Conservation (phyloP, 495 filamentous ascomycete genomes). For the Lentithecium fluviatile region DNA sequence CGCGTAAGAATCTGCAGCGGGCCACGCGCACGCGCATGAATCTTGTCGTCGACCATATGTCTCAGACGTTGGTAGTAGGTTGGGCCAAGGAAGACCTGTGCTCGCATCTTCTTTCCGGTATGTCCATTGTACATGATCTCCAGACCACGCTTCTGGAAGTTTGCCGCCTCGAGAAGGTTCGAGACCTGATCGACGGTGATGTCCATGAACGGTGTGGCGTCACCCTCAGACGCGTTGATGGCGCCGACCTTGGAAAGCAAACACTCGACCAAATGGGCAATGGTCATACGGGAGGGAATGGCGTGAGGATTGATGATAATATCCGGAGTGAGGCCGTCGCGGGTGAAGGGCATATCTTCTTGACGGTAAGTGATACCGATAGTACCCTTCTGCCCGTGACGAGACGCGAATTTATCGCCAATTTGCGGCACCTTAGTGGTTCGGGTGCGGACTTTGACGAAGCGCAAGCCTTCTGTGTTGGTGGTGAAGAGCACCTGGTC, state of each 20-base stretch:
- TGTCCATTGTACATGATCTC: slow-evolving; percentile 99
- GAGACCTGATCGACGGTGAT: slow-evolving; percentile 96
- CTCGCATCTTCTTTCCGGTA: slow-evolving; percentile 86
- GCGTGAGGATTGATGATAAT: slow-evolving; percentile 99
- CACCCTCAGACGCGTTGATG: slow-evolving; percentile 87
- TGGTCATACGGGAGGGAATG: slow-evolving; percentile 99
- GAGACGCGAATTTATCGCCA: slow-evolving; percentile 98
- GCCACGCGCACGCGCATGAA: slow-evolving; percentile 92
- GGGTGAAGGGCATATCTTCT: slow-evolving; percentile 98
- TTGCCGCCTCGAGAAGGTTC: slow-evolving; percentile 79
- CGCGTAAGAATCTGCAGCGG: slow-evolving; percentile 96
- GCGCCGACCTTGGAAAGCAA: slow-evolving; percentile 92
- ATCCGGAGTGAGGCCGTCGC: slow-evolving; percentile 87
- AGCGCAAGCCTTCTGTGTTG: slow-evolving; percentile 83
- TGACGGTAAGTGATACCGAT: slow-evolving; percentile 97
- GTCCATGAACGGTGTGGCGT: slow-evolving; percentile 97
- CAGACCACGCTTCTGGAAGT: slow-evolving; percentile 95
- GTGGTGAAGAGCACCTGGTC: slow-evolving; percentile 91
- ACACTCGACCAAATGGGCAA: slow-evolving; percentile 99
- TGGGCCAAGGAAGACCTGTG: slow-evolving; percentile 94
- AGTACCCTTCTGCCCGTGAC: slow-evolving; percentile 98
- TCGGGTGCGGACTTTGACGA: slow-evolving; percentile 94
- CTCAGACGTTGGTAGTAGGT: slow-evolving; percentile 98
- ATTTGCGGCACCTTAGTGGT: slow-evolving; percentile 98
- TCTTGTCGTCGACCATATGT: slow-evolving; percentile 99